Percentiles rank a stretch among this genome's conserved stretches.
These are phyloP conservation scores for Durio zibethinus DNA, from an alignment of 345 rosid genomes.

Conservation along the genomic window DNA sequence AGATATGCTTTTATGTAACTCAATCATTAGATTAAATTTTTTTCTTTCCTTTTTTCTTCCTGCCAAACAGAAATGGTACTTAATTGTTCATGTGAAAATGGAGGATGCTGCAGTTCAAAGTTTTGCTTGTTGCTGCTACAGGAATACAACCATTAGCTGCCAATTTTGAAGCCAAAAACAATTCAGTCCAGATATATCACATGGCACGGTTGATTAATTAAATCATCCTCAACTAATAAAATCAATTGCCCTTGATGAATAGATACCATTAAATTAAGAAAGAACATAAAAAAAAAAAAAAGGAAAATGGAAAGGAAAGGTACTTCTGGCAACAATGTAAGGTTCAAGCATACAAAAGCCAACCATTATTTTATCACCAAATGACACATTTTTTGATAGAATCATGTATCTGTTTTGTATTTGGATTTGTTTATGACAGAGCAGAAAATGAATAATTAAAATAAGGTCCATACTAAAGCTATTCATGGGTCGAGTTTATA, in stretches of 20 bases:
- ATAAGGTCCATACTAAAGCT: too few relatives aligned
- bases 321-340: neutral
- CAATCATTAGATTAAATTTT: too few relatives aligned
- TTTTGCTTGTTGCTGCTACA: neutral
- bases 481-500: too few relatives aligned
- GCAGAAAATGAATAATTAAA: neutral
- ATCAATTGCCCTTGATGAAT: neutral
- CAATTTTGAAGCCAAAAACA: neutral
- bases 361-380: constrained; percentile 1
- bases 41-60: too few relatives aligned
- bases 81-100: neutral
- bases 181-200: neutral
- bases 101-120: neutral
- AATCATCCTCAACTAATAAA: neutral
- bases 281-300: too few relatives aligned
- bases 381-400: neutral
- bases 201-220: neutral
- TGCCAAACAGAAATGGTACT: neutral
- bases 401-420: neutral
- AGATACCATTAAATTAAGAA: neutral
- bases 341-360: neutral
- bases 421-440: neutral
- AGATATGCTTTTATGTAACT: too few relatives aligned
- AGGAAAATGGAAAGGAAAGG: neutral
- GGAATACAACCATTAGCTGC: neutral